Percentiles rank a stretch among this genome's conserved stretches.
These are phyloP conservation scores for Cucurbita ficifolia DNA, from an alignment of 306 rosid genomes.

Conservation along the genomic window DNA sequence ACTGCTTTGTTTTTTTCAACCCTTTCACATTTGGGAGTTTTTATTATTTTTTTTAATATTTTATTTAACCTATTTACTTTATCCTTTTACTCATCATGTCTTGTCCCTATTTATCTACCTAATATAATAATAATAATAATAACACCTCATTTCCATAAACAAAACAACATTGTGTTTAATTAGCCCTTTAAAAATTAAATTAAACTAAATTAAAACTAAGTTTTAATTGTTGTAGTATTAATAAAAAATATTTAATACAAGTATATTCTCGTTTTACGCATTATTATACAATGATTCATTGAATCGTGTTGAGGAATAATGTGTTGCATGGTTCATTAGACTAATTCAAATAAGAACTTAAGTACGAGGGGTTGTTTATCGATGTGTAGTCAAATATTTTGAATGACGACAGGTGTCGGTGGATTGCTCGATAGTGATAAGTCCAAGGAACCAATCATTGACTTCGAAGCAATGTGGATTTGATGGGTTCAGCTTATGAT, in stretches of 20 bases:
- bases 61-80: neutral
- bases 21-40: neutral
- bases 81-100: neutral
- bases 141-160: too few species aligned
- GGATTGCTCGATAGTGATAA: constrained; percentile 85
- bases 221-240: too few species aligned
- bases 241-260: too few species aligned
- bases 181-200: too few species aligned
- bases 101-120: neutral
- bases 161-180: neutral
- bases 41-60: too few species aligned
- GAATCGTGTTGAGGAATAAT: neutral
- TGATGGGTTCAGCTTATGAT: constrained; percentile 70
- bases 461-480: constrained; percentile 87
- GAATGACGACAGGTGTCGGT: constrained; percentile 56
- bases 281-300: too few species aligned
- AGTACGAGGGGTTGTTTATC: neutral
- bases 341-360: too few species aligned
- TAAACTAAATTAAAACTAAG: too few species aligned
- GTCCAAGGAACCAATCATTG: constrained; percentile 90
- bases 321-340: too few species aligned
- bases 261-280: neutral
- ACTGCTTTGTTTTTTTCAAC: neutral
- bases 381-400: neutral
- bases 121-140: neutral